A percentile compares a stretch with the other conserved stretches of the same genome.
These are phyloP conservation scores for Astrephomene gubernaculifera DNA, from an alignment of 139 green algal genomes.

Conservation along the genomic window DNA sequence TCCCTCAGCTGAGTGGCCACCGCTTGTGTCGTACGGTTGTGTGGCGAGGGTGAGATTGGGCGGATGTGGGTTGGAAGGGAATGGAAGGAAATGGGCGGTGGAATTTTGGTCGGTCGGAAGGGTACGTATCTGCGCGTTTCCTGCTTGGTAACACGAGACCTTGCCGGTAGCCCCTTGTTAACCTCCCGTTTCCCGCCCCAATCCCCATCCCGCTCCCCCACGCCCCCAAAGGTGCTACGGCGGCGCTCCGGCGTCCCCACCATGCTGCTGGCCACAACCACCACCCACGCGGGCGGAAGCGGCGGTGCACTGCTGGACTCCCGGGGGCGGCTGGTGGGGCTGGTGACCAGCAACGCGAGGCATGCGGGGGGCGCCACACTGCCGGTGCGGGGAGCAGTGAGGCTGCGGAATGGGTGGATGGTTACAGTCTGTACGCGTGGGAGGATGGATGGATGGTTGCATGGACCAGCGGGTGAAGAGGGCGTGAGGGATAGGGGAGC, in stretches of 20 bases:
- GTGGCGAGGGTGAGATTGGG: slow-evolving; percentile 56
- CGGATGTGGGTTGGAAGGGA: neutral
- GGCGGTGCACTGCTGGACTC: slow-evolving; percentile 73
- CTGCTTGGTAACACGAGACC: no score
- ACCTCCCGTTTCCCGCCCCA: no score
- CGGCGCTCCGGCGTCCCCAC: slow-evolving; percentile 38
- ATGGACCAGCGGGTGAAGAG: no score
- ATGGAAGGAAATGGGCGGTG: no score
- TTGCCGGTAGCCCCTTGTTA: no score
- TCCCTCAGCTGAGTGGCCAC: slow-evolving; percentile 39
- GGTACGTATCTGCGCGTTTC: neutral
- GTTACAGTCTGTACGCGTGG: no score
- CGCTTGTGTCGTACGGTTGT: slow-evolving; percentile 59
- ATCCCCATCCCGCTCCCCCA: no score
- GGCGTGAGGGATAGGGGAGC: no score
- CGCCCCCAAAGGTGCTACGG: slow-evolving; percentile 20
- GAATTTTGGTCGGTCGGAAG: neutral
- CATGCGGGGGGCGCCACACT: slow-evolving; percentile 56
- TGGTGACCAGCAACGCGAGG: slow-evolving; percentile 80
- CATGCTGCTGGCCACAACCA: slow-evolving; percentile 77
- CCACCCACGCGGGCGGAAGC: slow-evolving; percentile 80
- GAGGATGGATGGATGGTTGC: no score
- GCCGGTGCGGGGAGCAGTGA: slow-evolving; percentile 47
- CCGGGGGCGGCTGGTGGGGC: slow-evolving; percentile 64
- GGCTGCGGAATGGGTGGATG: no score